A percentile compares a stretch with the other conserved stretches of the same genome.
Evolutionary conservation across 257 asterid species (phyloP).

Genomic region (Solanum ossicruentum): DNA sequence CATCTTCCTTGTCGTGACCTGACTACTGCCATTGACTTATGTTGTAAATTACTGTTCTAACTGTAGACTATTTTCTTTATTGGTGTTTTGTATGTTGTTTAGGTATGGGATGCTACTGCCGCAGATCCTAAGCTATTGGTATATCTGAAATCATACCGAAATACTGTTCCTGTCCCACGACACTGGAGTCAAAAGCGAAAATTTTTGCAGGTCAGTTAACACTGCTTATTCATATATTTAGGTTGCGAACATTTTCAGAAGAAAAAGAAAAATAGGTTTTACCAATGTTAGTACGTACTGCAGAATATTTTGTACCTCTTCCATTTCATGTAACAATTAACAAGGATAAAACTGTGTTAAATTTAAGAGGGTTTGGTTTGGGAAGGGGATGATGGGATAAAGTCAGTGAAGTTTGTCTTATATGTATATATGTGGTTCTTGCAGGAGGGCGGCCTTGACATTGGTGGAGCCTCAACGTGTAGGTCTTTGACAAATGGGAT

Average conservation of each 20-base stretch:
- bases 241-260: background rate
- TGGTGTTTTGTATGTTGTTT: slow-evolving; percentile 6
- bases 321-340: background rate
- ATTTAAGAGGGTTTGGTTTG: slow-evolving; percentile 33
- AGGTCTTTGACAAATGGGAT: slow-evolving; percentile 85
- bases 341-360: slow-evolving; percentile 14
- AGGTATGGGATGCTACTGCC: slow-evolving; percentile 99
- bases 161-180: slow-evolving; percentile 96
- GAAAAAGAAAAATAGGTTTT: background rate
- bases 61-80: background rate
- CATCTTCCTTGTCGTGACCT: background rate
- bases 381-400: slow-evolving; percentile 39
- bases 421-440: slow-evolving; percentile 81
- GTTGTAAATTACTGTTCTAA: background rate
- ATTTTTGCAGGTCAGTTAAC: slow-evolving; percentile 74
- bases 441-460: slow-evolving; percentile 95
- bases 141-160: slow-evolving; percentile 81
- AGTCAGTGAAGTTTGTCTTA: slow-evolving; percentile 88
- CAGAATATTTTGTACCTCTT: background rate
- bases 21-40: background rate
- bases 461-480: slow-evolving; percentile 92
- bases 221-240: background rate
- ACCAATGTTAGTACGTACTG: background rate
- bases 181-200: slow-evolving; percentile 98
- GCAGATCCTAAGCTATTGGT: slow-evolving; percentile 89